These are phyloP conservation scores for Crotalaria pallida DNA, from an alignment of 306 rosid genomes.

Conservation along the genomic window DNA sequence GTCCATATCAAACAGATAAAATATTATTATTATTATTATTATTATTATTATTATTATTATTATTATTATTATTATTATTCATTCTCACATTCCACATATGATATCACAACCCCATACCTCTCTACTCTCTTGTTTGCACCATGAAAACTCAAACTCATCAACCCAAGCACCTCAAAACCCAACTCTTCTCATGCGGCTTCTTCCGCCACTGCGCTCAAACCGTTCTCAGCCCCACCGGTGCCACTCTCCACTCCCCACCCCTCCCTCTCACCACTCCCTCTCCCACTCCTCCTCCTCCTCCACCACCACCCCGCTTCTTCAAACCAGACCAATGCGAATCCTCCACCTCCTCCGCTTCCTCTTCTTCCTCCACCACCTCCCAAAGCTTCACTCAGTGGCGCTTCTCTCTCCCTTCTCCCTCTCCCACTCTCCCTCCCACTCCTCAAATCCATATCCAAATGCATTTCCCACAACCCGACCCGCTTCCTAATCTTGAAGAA, in stretches of 20 bases:
- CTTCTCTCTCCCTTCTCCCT: conserved; percentile 55
- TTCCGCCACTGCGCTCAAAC: conserved; percentile 87
- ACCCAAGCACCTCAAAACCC: conserved; percentile 91
- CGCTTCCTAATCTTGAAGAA: conserved; percentile 49
- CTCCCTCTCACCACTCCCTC: conserved; percentile 22
- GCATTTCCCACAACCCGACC: conserved; percentile 29
- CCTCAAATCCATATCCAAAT: not conserved
- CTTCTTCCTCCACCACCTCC: conserved; percentile 69
- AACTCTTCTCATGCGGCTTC: conserved; percentile 84
- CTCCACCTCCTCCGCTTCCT: conserved; percentile 45
- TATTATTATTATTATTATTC: too few relatives aligned
- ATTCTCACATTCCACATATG: too few relatives aligned
- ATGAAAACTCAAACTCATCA: conserved; percentile 68
- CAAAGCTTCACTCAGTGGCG: conserved; percentile 97
- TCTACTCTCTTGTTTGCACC: not conserved
- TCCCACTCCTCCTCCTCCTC: conserved; percentile 13
- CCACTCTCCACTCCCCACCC: conserved; percentile 47
- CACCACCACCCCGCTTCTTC: conserved; percentile 23
- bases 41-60: too few relatives aligned
- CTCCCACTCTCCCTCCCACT: conserved; percentile 23
- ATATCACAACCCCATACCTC: not conserved
- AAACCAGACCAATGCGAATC: conserved; percentile 48
- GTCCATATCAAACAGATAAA: too few relatives aligned
- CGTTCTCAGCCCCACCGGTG: conserved; percentile 69
- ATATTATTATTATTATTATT: too few relatives aligned